Evolutionary conservation across 495 filamentous ascomycete species (phyloP), one percentile per base, ranked within the genome.

Genomic region (Penicillium pulvis): DNA sequence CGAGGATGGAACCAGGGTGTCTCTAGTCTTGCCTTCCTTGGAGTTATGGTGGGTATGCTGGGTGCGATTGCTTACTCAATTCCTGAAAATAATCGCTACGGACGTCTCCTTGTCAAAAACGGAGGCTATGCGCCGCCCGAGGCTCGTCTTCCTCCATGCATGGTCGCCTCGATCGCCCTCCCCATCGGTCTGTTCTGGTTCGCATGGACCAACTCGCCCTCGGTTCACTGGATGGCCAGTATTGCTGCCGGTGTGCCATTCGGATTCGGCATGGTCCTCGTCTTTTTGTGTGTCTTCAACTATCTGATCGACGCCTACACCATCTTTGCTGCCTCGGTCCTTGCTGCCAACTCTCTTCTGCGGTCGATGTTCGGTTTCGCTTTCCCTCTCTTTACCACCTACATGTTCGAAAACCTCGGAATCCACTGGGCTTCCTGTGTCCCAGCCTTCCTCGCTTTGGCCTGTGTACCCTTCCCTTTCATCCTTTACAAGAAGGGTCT

Each of bases 1-100:
- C 87, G 90, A 10, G 83, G 84, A 46, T 94, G 90, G 91, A 78
- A 76, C 14, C 75, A 84, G n/a, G 85, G 87, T 36, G 66, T 88
- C 26, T 77, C 82, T 0, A 88, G 88, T 14, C 82, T 94, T 0
- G 75, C 89, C 19, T 94, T 92, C 68, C 64, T 85, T 0, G 89
- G 90, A 12, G 89, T 95, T 30, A 88, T 88, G 51, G 68, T 87
- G 52, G 91, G 91, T 55, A 92, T 93, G 88, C 51, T 90, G 0
- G 23, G 79, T 1, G 89, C 80, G 10, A 79, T 84, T 43, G 58
- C 62, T 11, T 76, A 75, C 48, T 67, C 68, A 4, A 63, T 77
- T n/a, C 63, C 62, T n/a, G 76, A 79, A 54, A 78, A 79, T 35
- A 66, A 58, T 39, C 72, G 75, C 9, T 79, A 76, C 41, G 30